phyloP scores from a whole-genome alignment of 1,284 basidiomycete genomes.

The Ustilago trichophora region DNA sequence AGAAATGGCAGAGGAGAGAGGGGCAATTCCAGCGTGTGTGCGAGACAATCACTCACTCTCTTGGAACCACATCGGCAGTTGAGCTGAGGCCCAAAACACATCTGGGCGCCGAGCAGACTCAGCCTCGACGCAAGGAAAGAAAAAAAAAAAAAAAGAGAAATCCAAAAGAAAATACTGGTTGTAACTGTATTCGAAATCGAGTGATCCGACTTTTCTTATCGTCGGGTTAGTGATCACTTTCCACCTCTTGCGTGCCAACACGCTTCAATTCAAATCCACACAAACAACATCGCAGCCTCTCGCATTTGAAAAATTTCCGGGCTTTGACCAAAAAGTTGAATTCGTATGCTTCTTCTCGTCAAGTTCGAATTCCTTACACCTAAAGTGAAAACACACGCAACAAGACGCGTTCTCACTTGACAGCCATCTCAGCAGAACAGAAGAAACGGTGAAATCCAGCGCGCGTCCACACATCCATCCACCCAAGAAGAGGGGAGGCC shows the following conservation, averaged over 20 bases:
- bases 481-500: conserved; percentile 1
- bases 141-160: no score
- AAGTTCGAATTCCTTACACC: no score
- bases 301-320: no score
- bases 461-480: no score
- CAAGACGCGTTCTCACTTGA: no score
- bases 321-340: no score
- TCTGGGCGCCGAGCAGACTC: not conserved
- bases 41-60: conserved; percentile 1
- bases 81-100: conserved; percentile 12
- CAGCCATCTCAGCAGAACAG: no score
- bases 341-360: no score
- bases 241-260: not conserved
- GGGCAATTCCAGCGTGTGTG: conserved; percentile 8
- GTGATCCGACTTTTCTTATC: not conserved
- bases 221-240: conserved; percentile 11
- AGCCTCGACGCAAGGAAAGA: not conserved
- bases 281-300: not conserved
- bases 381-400: no score
- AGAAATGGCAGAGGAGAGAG: no score
- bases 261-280: not conserved
- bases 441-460: no score
- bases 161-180: not conserved
- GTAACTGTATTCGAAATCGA: not conserved
- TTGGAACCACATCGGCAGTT: not conserved